phyloP scores from a whole-genome alignment of 1,139 yeast genomes.

The Sporopachydermia cereana region DNA sequence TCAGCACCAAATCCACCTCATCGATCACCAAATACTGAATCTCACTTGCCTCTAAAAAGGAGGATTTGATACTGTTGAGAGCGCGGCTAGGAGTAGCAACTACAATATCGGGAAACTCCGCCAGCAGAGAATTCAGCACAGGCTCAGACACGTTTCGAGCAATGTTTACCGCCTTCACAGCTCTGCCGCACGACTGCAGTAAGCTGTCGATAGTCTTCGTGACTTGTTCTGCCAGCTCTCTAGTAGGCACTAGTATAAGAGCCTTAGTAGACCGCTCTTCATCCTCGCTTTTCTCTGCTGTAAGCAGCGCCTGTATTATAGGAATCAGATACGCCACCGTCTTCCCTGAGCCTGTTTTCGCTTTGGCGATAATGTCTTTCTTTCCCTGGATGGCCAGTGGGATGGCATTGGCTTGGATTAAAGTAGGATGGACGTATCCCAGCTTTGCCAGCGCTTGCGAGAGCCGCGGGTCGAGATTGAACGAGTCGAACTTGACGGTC shows the following conservation, averaged over 20 bases:
- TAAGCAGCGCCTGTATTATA: slow-evolving; percentile 54
- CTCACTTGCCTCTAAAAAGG: slow-evolving; percentile 35
- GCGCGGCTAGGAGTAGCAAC: slow-evolving; percentile 84
- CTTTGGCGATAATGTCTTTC: slow-evolving; percentile 78
- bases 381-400: slow-evolving; percentile 82
- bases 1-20: slow-evolving; percentile 85
- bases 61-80: slow-evolving; percentile 29
- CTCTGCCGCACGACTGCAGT: slow-evolving; percentile 58
- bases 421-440: slow-evolving; percentile 80
- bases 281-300: slow-evolving; percentile 17
- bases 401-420: slow-evolving; percentile 84
- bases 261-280: slow-evolving; percentile 25
- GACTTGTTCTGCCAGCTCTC: slow-evolving; percentile 82
- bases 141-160: slow-evolving; percentile 64
- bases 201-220: slow-evolving; percentile 55
- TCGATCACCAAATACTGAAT: slow-evolving; percentile 75
- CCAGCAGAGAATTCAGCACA: slow-evolving; percentile 58
- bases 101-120: slow-evolving; percentile 67
- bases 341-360: slow-evolving; percentile 87
- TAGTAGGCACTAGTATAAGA: slow-evolving; percentile 70
- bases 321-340: slow-evolving; percentile 81
- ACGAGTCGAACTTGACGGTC: slow-evolving; percentile 55
- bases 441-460: slow-evolving; percentile 62
- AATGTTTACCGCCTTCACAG: slow-evolving; percentile 56
- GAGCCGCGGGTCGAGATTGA: slow-evolving; percentile 57